A percentile compares a stretch with the other conserved stretches of the same genome.
phyloP scores from a whole-genome alignment of 2,329 filamentous ascomycete species.

The Aphanoascus verrucosus region DNA sequence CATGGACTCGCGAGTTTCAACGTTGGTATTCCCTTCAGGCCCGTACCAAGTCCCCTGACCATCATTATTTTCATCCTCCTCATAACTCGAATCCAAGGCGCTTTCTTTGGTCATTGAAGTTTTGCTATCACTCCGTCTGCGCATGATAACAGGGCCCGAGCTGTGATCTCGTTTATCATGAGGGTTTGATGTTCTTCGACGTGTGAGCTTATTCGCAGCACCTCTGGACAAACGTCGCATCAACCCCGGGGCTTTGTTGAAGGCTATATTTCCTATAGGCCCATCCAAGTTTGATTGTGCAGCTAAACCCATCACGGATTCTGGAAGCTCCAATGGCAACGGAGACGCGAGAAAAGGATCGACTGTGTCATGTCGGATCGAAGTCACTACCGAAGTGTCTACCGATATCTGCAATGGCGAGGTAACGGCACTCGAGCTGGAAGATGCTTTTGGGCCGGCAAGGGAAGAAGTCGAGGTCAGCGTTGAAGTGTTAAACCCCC shows the following conservation, averaged over 20 bases:
- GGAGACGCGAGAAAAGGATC: slow-evolving; percentile 27
- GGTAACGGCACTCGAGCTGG: slow-evolving; percentile 6
- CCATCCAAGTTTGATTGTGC: slow-evolving; percentile 12
- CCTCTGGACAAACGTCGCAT: slow-evolving; percentile 79
- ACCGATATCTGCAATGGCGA: slow-evolving; percentile 28
- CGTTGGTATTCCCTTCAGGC: slow-evolving; percentile 32
- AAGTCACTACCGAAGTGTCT: slow-evolving; percentile 24
- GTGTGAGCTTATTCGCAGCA: slow-evolving; percentile 57
- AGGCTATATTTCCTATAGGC: slow-evolving; percentile 1
- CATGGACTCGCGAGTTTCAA: slow-evolving; percentile 27
- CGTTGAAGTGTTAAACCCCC: slow-evolving; percentile 22
- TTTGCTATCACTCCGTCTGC: slow-evolving; percentile 81
- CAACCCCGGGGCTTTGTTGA: slow-evolving; percentile 49
- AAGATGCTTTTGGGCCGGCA: background rate
- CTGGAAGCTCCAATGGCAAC: slow-evolving; percentile 58
- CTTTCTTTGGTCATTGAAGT: slow-evolving; percentile 43
- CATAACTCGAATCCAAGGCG: slow-evolving; percentile 33
- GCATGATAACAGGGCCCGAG: slow-evolving; percentile 76
- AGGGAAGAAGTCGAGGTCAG: slow-evolving; percentile 27
- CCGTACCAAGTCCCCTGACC: slow-evolving; percentile 33
- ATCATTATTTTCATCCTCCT: slow-evolving; percentile 41
- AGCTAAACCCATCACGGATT: slow-evolving; percentile 49
- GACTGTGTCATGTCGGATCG: slow-evolving; percentile 19
- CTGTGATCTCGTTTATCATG: slow-evolving; percentile 74
- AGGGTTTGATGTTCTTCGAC: slow-evolving; percentile 67